Evolutionary conservation across 768 basidiomycete species (phyloP).

Genomic region (Terana coerulea): DNA sequence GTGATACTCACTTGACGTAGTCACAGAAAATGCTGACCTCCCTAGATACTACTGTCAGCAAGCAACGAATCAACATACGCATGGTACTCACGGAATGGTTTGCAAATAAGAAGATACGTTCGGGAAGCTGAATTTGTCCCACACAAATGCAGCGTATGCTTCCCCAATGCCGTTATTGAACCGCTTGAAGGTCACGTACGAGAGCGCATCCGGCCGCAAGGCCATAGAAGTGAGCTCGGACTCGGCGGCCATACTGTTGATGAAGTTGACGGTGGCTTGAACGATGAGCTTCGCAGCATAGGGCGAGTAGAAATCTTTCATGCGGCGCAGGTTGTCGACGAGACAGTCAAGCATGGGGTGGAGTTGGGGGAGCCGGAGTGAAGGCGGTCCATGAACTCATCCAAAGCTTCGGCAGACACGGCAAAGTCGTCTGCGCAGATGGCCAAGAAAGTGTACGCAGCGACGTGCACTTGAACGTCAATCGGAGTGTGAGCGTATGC

Average conservation of each 20-base stretch:
- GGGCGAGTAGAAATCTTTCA: conserved; percentile 25
- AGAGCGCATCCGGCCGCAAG: conserved; percentile 20
- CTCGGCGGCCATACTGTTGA: conserved; percentile 33
- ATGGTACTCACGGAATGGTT: conserved; percentile 34
- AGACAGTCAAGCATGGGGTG: conserved; percentile 31
- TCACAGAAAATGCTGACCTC: too few relatives aligned
- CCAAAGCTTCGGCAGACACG: conserved; percentile 23
- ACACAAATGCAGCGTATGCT: conserved; percentile 34
- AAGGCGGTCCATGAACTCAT: conserved; percentile 34
- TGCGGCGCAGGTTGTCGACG: conserved; percentile 29
- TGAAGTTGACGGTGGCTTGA: conserved; percentile 31
- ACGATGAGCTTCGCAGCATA: conserved; percentile 33
- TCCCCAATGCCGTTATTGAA: conserved; percentile 32
- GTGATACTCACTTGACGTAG: too few relatives aligned
- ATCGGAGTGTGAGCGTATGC: conserved; percentile 13
- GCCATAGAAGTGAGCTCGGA: conserved; percentile 26
- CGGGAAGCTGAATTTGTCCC: conserved; percentile 29
- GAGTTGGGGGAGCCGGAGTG: conserved; percentile 25
- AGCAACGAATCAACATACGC: too few relatives aligned
- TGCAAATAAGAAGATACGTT: conserved; percentile 31
- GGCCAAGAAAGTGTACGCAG: conserved; percentile 37
- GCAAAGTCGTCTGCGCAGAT: conserved; percentile 36
- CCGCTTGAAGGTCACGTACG: conserved; percentile 25
- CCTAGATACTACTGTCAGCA: too few relatives aligned
- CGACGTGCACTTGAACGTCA: conserved; percentile 31